Base-by-base conservation (phyloP, 768 basidiomycete species). In the Auriscalpium microsporum region DNA sequence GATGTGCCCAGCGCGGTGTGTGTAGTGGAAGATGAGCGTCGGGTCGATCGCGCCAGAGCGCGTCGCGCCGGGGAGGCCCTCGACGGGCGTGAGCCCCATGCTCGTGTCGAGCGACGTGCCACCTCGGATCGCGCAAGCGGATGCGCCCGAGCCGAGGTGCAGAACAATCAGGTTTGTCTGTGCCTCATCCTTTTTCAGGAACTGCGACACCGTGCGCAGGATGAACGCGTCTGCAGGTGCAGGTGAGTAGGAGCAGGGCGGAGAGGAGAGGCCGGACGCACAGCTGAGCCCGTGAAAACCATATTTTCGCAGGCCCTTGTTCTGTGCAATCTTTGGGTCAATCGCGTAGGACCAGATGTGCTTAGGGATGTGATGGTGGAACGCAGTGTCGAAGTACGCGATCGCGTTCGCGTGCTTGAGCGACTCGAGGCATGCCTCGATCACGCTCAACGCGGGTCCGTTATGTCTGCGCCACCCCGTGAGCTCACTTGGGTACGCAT, bases 61-160 rank as follows among this genome's bases (percentile, higher is more conserved):
- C 21, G 21, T 21, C 21, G 21, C 21, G 14, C 94, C 93, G 4
- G 93, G 91, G 0, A 95, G 73, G 2, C 92, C 92, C 53, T 83
- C 82, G n/a, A 93, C 69, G 4, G 92, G 93, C 1, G 94, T 94
- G 38, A 96, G 78, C 3, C 92, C 93, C 94, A 96, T 96, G 38
- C 82, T 85, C 1, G 91, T 94, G 68, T 95, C 90, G 59, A 86
- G 75, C 19, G 87, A 90, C 56, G 78, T 71, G 19, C 94, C 94
- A 40, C 74, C 65, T 49, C 76, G 75, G 67, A 95, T 85, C 16
- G 83, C 82, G 67, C 90, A 93, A 13, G 78, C 81, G 13, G 86
- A 90, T 0, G 92, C 93, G 13, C 94, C 94, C n/a, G 89, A 90
- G 5, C 93, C 93, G 54, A 95, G 80, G 68, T 95, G 94, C 34